Conservation (phyloP, 2,329 filamentous ascomycete genomes). For the Phialophora tarda region DNA sequence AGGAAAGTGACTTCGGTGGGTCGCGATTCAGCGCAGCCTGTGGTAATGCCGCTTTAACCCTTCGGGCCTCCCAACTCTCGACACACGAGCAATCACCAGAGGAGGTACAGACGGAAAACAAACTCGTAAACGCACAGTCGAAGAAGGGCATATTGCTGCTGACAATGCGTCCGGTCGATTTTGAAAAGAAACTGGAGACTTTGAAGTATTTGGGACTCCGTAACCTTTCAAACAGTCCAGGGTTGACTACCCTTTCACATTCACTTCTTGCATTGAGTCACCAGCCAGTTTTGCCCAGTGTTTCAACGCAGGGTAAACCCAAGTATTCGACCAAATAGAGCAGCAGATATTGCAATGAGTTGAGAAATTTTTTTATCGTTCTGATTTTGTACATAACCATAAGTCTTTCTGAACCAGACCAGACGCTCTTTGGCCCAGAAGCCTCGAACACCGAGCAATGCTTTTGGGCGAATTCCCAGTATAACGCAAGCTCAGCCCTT, state of each 20-base stretch:
- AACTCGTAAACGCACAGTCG: background rate
- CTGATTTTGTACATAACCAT: background rate
- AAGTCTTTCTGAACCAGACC: background rate
- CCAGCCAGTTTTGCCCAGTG: too few relatives aligned
- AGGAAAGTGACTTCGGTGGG: conserved; percentile 5
- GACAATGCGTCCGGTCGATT: background rate
- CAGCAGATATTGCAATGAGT: background rate
- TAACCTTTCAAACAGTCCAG: background rate
- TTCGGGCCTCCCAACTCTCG: background rate
- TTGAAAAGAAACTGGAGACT: background rate
- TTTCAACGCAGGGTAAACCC: background rate
- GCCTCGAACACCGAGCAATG: background rate
- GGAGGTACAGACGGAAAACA: background rate
- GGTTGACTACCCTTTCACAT: background rate
- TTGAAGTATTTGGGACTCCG: background rate
- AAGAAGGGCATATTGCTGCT: background rate
- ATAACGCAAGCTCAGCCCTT: background rate
- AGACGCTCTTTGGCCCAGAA: background rate
- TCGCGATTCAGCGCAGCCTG: background rate
- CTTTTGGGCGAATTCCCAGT: background rate
- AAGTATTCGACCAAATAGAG: background rate
- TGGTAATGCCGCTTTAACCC: conserved; percentile 3
- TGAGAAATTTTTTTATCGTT: background rate
- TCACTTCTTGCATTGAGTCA: background rate
- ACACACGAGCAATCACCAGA: background rate